These are phyloP conservation scores for Rhizomucor miehei DNA, from an alignment of 371 early-diverging fungal genomes.

Conservation along the genomic window DNA sequence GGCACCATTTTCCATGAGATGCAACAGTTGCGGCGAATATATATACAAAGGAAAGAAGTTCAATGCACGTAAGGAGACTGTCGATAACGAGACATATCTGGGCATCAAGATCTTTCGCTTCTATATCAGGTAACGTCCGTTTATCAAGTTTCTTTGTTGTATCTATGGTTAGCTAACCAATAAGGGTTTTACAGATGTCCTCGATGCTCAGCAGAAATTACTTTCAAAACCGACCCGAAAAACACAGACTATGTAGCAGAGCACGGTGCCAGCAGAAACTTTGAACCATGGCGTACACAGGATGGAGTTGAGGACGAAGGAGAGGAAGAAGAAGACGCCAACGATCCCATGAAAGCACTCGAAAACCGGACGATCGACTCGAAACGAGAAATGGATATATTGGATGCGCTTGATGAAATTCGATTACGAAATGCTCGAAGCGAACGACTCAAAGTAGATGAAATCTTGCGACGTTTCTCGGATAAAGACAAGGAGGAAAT, in stretches of 20 bases:
- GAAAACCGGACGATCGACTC: constrained; percentile 92
- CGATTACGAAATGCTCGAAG: constrained; percentile 81
- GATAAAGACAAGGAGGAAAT: constrained; percentile 38
- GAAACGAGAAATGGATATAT: constrained; percentile 94
- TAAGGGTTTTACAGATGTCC: constrained; percentile 68
- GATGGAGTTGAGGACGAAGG: constrained; percentile 52
- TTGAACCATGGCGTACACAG: constrained; percentile 92
- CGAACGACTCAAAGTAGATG: constrained; percentile 74
- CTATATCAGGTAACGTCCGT: constrained; percentile 66
- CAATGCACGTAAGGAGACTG: constrained; percentile 93
- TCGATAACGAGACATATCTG: constrained; percentile 81
- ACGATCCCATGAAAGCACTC: constrained; percentile 91
- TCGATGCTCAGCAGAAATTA: constrained; percentile 92
- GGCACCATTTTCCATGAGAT: constrained; percentile 98
- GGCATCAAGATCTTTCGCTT: constrained; percentile 91
- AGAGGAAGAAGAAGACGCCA: constrained; percentile 74
- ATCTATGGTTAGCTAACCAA: constrained; percentile 1
- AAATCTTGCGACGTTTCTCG: constrained; percentile 53
- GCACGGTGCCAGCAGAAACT: constrained; percentile 90
- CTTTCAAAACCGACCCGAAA: constrained; percentile 97
- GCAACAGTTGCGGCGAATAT: constrained; percentile 93
- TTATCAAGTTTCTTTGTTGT: not conserved
- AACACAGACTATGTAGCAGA: constrained; percentile 96
- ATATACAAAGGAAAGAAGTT: constrained; percentile 97
- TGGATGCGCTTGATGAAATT: constrained; percentile 95